Evolutionary conservation across 768 basidiomycete species (phyloP).

Genomic region (Kwoniella europaea): DNA sequence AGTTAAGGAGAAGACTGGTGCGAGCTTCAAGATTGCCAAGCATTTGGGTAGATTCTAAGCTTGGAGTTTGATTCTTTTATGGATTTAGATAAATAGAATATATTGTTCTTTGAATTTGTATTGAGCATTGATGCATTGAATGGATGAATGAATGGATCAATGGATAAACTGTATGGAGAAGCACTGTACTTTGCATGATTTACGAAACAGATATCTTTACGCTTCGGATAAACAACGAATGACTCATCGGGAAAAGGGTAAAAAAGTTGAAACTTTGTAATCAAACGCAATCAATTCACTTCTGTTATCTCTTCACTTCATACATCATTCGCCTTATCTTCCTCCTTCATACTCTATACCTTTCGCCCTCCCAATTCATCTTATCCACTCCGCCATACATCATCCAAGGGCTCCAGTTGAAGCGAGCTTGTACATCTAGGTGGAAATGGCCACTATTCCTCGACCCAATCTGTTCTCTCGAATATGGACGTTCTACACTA

Average conservation of each 20-base stretch:
- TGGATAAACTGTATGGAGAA: no score
- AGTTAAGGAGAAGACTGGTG: constrained; percentile 82
- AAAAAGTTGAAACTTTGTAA: neutral
- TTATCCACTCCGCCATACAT: neutral
- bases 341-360: neutral
- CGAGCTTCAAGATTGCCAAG: constrained; percentile 66
- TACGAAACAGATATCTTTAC: no score
- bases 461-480: constrained; percentile 23
- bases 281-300: neutral
- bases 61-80: no score
- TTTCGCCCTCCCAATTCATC: neutral
- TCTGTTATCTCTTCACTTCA: neutral
- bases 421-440: neutral
- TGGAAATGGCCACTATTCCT: constrained; percentile 12
- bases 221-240: neutral
- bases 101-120: neutral
- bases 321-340: neutral
- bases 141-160: neutral
- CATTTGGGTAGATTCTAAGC: constrained; percentile 40
- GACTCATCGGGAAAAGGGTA: neutral
- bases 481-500: constrained; percentile 37
- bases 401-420: neutral
- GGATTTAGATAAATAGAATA: neutral
- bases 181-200: no score
- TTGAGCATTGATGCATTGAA: neutral